Evolutionary conservation across 73 alveolate genomes (phyloP), one percentile per base, ranked within the genome.

Genomic region (Urostyla sp.): DNA sequence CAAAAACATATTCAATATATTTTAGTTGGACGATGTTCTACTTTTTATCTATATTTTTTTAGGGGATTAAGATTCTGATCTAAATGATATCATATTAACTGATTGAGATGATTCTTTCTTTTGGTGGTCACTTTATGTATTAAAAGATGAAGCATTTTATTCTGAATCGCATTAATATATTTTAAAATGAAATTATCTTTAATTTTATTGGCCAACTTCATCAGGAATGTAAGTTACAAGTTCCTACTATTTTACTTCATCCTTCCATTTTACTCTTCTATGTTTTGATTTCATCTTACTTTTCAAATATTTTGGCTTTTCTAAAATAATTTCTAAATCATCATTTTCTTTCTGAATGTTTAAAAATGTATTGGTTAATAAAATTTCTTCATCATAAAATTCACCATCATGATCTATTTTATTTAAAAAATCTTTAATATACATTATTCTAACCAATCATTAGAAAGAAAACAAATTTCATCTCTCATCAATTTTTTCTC

Each of bases 311-410:
- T 50, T 5, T 7, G 6, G 20, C 24, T 18, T 7, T 50, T 26
- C 16, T 50, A 50, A 50, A 7, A 5, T 50, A 50, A 18, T 50
- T 50, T 50, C 10, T 7, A 18, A 15, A 5, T 55, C 8, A 24
- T 55, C 72, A 7, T 20, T 11, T 26, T 55, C 72, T 55, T 55
- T 55, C 24, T 55, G 30, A 55, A 24, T 18, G 18, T 55, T 55
- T 8, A 55, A 26, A 24, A 55, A 63, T 5, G 60, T 38, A 63
- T 63, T 63, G 2, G 61, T 63, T 16, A 16, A 11, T 2, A 63
- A 8, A n/a, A 63, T 18, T 63, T 63, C 79, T 20, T 63, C 79
- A n/a, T 63, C 60, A 37, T 5, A 5, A 31, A 8, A 38, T 13
- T 36, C 23, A 1, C 79, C 79, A 21, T 38, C 20, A 3, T 20